Evolutionary conservation across 352 stramenopile species (phyloP).

Genomic region (Phytophthora tentaculata): DNA sequence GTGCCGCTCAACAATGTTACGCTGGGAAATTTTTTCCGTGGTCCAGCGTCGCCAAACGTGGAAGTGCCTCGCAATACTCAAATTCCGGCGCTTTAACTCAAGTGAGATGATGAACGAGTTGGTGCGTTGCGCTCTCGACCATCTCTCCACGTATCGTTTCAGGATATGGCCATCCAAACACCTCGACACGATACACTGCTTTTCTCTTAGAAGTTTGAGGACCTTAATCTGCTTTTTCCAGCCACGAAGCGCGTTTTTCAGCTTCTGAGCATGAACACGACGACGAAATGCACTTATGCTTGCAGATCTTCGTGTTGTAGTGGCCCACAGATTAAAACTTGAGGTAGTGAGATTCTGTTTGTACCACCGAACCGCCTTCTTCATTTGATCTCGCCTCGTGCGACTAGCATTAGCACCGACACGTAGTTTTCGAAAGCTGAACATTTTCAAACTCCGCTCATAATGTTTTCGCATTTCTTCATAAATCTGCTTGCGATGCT

Average conservation of each 20-base stretch:
- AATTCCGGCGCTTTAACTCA: constrained; percentile 11
- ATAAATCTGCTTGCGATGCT: constrained; percentile 10
- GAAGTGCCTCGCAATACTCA: constrained; percentile 19
- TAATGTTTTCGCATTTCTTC: constrained; percentile 13
- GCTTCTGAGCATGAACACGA: constrained; percentile 5
- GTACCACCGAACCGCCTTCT: constrained; percentile 15
- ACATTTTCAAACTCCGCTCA: constrained; percentile 14
- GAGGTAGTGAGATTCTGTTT: constrained; percentile 11
- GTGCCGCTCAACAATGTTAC: constrained; percentile 10
- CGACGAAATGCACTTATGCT: constrained; percentile 1
- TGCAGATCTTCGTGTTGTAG: neutral
- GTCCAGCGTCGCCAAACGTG: constrained; percentile 20
- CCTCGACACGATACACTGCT: constrained; percentile 16
- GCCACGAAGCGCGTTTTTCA: constrained; percentile 1
- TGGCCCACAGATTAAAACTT: constrained; percentile 17
- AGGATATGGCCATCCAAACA: constrained; percentile 6
- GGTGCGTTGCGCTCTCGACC: constrained; percentile 14
- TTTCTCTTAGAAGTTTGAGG: neutral
- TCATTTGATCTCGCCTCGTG: constrained; percentile 4
- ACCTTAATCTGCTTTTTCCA: constrained; percentile 6
- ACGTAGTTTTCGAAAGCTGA: constrained; percentile 9
- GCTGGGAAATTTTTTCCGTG: neutral
- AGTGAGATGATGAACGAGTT: constrained; percentile 6
- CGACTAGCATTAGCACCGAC: constrained; percentile 2
- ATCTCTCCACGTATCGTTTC: constrained; percentile 16